Evolutionary conservation across 1,284 basidiomycete genomes (phyloP).

Genomic region (Abortiporus biennis): DNA sequence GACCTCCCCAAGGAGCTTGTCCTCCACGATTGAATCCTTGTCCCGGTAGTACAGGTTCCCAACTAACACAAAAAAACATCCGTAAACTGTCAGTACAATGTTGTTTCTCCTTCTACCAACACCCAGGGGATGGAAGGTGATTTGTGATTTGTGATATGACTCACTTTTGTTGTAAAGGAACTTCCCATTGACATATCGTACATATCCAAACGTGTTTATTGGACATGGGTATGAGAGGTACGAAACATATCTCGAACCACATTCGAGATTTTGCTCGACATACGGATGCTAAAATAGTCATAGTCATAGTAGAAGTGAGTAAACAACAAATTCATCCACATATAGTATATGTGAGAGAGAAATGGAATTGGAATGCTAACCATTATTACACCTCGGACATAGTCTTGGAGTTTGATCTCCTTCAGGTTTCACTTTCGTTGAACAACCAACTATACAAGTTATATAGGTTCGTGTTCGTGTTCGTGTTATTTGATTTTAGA

Average conservation of each 20-base stretch:
- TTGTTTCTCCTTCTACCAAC: background rate
- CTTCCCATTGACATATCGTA: constrained; percentile 43
- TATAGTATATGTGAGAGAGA: background rate
- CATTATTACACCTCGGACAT: constrained; percentile 46
- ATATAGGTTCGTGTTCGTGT: too few relatives aligned
- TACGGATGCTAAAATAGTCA: constrained; percentile 32
- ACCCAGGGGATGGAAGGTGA: background rate
- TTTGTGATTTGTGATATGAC: constrained; percentile 12
- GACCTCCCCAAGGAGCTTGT: constrained; percentile 11
- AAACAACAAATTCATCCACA: too few relatives aligned
- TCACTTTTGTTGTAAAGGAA: constrained; percentile 38
- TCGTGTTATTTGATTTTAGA: too few relatives aligned
- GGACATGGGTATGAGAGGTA: constrained; percentile 42
- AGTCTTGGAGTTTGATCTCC: constrained; percentile 35
- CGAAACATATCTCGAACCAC: constrained; percentile 49
- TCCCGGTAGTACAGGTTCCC: constrained; percentile 33
- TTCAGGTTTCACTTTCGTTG: constrained; percentile 37
- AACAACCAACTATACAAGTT: constrained; percentile 43
- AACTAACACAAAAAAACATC: constrained; percentile 24
- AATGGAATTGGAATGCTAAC: constrained; percentile 20
- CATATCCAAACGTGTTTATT: constrained; percentile 45
- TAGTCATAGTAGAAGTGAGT: constrained; percentile 1
- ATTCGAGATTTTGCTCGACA: constrained; percentile 40
- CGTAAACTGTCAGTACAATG: constrained; percentile 4
- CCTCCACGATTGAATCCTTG: constrained; percentile 20